Conservation (phyloP, 495 filamentous ascomycete genomes). For the Parathielavia appendiculata region DNA sequence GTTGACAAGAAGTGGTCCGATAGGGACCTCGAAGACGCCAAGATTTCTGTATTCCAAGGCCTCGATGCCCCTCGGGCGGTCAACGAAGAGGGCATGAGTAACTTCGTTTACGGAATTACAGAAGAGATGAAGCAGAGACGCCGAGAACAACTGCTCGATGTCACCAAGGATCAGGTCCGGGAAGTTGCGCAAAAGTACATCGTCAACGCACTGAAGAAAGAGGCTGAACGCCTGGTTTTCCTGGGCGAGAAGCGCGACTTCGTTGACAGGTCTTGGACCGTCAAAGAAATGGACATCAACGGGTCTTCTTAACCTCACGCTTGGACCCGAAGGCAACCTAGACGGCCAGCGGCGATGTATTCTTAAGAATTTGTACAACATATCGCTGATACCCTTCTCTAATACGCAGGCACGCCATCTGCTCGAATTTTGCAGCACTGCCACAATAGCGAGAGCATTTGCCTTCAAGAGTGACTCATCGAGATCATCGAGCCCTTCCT, state of each 20-base stretch:
- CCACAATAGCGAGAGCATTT: not conserved
- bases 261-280: slow-evolving; percentile 52
- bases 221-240: slow-evolving; percentile 57
- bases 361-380: slow-evolving; percentile 34
- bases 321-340: not conserved
- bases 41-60: slow-evolving; percentile 89
- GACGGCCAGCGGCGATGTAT: slow-evolving; percentile 18
- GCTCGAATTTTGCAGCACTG: not conserved
- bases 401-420: slow-evolving; percentile 17
- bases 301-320: slow-evolving; percentile 26
- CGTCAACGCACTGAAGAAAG: slow-evolving; percentile 57
- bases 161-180: slow-evolving; percentile 73
- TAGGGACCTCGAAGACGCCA: slow-evolving; percentile 89
- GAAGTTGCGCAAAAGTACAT: slow-evolving; percentile 77
- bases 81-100: slow-evolving; percentile 77
- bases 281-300: slow-evolving; percentile 49
- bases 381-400: slow-evolving; percentile 44
- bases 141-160: slow-evolving; percentile 82
- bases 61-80: slow-evolving; percentile 89
- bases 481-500: not conserved
- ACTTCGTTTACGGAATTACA: slow-evolving; percentile 79
- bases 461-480: not conserved
- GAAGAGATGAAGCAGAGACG: slow-evolving; percentile 85
- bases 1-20: slow-evolving; percentile 77
- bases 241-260: slow-evolving; percentile 83